phyloP scores from a whole-genome alignment of 495 filamentous ascomycete species.

The Penicillium flavigenum region DNA sequence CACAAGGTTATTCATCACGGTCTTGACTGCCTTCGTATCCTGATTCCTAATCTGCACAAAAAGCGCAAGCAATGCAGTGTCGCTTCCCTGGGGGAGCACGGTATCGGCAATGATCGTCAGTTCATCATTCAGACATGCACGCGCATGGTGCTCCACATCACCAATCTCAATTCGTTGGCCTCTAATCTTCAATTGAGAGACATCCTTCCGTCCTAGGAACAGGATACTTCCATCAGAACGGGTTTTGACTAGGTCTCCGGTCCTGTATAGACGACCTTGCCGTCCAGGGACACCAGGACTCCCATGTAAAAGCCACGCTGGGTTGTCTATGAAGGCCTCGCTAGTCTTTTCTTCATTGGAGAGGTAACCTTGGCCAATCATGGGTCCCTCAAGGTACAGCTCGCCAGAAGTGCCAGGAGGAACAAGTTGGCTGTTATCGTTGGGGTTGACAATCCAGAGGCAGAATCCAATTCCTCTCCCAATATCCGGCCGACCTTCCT shows the following conservation, averaged over 20 bases:
- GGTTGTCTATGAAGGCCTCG: neutral
- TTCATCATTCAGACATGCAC: neutral
- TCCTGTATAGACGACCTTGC: neutral
- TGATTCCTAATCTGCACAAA: no score
- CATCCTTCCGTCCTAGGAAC: neutral
- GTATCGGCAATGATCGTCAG: neutral
- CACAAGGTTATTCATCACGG: neutral
- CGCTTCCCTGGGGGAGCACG: no score
- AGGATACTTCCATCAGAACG: neutral
- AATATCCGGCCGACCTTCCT: no score
- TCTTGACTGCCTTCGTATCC: no score
- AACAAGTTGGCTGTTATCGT: no score
- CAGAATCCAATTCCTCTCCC: no score
- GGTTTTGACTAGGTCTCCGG: neutral
- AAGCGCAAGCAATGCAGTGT: no score
- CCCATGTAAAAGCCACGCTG: neutral
- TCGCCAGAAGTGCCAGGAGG: neutral
- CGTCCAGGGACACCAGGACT: neutral
- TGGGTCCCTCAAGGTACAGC: neutral
- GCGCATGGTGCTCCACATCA: neutral
- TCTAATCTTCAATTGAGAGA: neutral
- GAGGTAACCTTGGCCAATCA: neutral
- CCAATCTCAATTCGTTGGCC: neutral
- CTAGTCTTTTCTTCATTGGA: neutral
- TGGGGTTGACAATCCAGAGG: no score